phyloP scores from a whole-genome alignment of 1,139 yeast genomes.

The Hyphopichia pseudoburtonii region DNA sequence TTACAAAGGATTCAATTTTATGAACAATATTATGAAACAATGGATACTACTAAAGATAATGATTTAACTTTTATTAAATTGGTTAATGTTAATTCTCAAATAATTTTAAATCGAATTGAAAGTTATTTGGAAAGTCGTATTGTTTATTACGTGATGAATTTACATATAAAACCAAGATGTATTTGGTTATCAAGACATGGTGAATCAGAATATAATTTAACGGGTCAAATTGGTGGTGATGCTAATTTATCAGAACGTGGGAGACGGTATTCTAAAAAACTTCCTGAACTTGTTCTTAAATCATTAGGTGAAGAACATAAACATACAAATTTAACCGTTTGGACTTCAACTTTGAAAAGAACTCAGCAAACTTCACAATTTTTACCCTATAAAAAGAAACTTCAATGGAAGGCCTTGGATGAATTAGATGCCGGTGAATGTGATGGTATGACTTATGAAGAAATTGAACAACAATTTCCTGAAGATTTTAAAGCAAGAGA shows the following conservation, averaged over 20 bases:
- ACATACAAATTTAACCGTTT: slow-evolving; percentile 74
- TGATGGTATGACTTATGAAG: slow-evolving; percentile 89
- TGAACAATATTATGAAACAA: slow-evolving; percentile 72
- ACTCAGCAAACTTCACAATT: slow-evolving; percentile 91
- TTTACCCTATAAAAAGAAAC: slow-evolving; percentile 72
- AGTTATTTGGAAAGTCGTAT: slow-evolving; percentile 89
- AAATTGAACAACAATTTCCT: slow-evolving; percentile 73
- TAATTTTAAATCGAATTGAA: slow-evolving; percentile 82
- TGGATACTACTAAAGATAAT: slow-evolving; percentile 55
- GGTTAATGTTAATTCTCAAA: slow-evolving; percentile 84
- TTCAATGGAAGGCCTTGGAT: slow-evolving; percentile 95
- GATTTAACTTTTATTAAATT: slow-evolving; percentile 81
- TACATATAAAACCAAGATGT: slow-evolving; percentile 87
- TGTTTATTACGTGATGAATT: slow-evolving; percentile 92
- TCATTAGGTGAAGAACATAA: slow-evolving; percentile 69
- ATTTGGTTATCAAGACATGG: slow-evolving; percentile 97
- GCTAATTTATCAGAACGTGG: slow-evolving; percentile 87
- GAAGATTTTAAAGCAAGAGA: slow-evolving; percentile 96
- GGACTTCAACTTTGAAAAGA: slow-evolving; percentile 92
- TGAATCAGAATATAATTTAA: slow-evolving; percentile 86
- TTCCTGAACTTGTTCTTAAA: slow-evolving; percentile 74
- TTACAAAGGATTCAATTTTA: slow-evolving; percentile 70
- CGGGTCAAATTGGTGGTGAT: slow-evolving; percentile 96
- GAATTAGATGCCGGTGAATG: slow-evolving; percentile 98
- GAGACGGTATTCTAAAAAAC: slow-evolving; percentile 74